A percentile compares a stretch with the other conserved stretches of the same genome.
Conservation (phyloP, 345 rosid genomes). For the Anacardium occidentale region DNA sequence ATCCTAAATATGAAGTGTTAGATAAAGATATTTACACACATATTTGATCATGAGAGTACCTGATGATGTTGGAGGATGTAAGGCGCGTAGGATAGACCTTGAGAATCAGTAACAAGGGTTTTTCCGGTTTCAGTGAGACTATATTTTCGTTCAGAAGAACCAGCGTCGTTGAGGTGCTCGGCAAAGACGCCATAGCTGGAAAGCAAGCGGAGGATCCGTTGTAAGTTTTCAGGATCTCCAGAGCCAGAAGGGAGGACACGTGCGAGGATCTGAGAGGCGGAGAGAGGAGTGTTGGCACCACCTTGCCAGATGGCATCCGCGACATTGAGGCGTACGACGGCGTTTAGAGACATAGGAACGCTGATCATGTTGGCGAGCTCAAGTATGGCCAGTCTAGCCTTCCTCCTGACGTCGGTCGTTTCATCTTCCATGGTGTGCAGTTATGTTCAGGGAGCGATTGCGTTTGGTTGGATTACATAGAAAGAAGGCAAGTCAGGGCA, state of each 20-base stretch:
- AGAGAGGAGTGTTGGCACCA: conserved; percentile 70
- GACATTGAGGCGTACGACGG: conserved; percentile 65
- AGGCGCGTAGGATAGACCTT: conserved; percentile 71
- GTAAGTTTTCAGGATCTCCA: conserved; percentile 71
- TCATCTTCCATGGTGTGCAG: conserved; percentile 44
- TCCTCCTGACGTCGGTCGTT: conserved; percentile 50
- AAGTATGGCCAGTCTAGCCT: conserved; percentile 57
- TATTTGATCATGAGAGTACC: no score
- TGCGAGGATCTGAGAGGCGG: conserved; percentile 73
- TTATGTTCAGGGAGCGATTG: background rate
- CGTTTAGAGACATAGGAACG: conserved; percentile 89
- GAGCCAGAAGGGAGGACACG: conserved; percentile 30
- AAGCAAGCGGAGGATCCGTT: conserved; percentile 85
- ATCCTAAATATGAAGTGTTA: no score
- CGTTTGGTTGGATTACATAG: no score
- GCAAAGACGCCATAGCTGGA: conserved; percentile 70
- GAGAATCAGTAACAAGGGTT: conserved; percentile 68
- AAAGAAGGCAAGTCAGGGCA: no score
- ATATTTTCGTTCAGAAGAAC: conserved; percentile 45
- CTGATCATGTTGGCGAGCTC: conserved; percentile 94
- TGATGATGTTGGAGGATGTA: conserved; percentile 95
- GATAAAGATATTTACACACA: no score
- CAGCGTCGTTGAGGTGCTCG: conserved; percentile 43
- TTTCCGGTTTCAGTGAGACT: conserved; percentile 71
- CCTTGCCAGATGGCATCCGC: conserved; percentile 83